Evolutionary conservation across 805 yeast genomes (phyloP).

Genomic region (Candida sakaeoensis): DNA sequence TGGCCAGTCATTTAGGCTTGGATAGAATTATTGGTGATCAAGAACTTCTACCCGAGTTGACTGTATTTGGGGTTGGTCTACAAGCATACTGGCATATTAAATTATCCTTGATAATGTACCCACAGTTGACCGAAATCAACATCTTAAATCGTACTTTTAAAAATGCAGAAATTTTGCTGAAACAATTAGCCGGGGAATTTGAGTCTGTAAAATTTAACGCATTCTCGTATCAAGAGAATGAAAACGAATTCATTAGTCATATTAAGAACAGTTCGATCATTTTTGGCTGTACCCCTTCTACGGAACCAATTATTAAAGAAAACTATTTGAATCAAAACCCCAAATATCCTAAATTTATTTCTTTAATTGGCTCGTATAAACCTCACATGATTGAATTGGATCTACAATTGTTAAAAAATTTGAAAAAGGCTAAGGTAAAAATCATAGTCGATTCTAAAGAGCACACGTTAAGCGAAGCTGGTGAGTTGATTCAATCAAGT

Average conservation of each 20-base stretch:
- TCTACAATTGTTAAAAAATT: conserved; percentile 30
- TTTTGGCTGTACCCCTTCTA: conserved; percentile 60
- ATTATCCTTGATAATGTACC: conserved; percentile 40
- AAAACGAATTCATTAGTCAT: conserved; percentile 15
- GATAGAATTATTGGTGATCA: conserved; percentile 24
- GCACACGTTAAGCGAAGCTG: conserved; percentile 58
- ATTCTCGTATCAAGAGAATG: conserved; percentile 14
- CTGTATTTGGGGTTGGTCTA: conserved; percentile 58
- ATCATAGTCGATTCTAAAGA: conserved; percentile 59
- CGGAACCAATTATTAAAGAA: conserved; percentile 41
- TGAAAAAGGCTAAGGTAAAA: conserved; percentile 32
- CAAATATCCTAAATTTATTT: conserved; percentile 36
- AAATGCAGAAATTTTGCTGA: conserved; percentile 33
- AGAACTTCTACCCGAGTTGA: conserved; percentile 22
- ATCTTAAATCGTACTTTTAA: conserved; percentile 42
- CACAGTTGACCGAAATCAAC: conserved; percentile 37
- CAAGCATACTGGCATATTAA: conserved; percentile 65
- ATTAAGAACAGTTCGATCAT: conserved; percentile 44
- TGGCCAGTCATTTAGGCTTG: conserved; percentile 50
- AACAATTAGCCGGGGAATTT: conserved; percentile 23
- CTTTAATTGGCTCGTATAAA: conserved; percentile 64
- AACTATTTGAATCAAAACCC: conserved; percentile 27
- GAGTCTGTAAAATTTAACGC: conserved; percentile 21
- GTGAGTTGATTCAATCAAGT: conserved; percentile 52
- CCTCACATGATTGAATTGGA: conserved; percentile 67